Percentiles rank a stretch among this genome's conserved stretches.
Conservation (phyloP, 2,329 filamentous ascomycete species). For the Dothideomycetidae sp. region DNA sequence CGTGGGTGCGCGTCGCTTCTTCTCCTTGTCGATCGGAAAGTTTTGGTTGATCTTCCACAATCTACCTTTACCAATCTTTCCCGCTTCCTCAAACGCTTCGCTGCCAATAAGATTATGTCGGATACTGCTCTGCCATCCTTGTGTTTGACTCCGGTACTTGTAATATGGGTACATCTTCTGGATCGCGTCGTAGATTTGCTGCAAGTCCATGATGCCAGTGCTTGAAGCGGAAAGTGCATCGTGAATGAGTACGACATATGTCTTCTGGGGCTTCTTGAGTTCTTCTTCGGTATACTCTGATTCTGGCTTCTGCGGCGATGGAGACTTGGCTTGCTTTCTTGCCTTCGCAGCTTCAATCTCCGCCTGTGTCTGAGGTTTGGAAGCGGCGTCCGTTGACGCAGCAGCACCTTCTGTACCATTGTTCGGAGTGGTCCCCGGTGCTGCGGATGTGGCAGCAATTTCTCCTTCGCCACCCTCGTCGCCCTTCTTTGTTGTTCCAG, state of each 20-base stretch:
- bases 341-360: constrained; percentile 23
- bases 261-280: constrained; percentile 51
- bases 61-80: constrained; percentile 47
- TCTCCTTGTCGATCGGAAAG: constrained; percentile 43
- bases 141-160: constrained; percentile 44
- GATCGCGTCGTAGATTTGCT: constrained; percentile 51
- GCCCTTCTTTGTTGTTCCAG: constrained; percentile 13
- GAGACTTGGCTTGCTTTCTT: constrained; percentile 41
- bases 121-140: constrained; percentile 53
- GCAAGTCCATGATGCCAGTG: constrained; percentile 45
- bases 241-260: constrained; percentile 50
- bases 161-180: constrained; percentile 50
- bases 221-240: constrained; percentile 44
- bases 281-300: constrained; percentile 60
- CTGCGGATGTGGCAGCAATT: constrained; percentile 2
- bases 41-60: constrained; percentile 47
- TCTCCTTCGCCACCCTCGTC: constrained; percentile 14
- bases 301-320: constrained; percentile 47
- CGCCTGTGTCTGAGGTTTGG: constrained; percentile 8
- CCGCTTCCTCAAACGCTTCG: constrained; percentile 45
- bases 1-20: constrained; percentile 37
- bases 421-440: background rate
- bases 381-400: background rate
- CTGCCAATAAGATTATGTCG: constrained; percentile 49
- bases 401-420: background rate